Evolutionary conservation across 106 monocot genomes (phyloP), one percentile per base, ranked within the genome.

Genomic region (Dendrobium officinale): DNA sequence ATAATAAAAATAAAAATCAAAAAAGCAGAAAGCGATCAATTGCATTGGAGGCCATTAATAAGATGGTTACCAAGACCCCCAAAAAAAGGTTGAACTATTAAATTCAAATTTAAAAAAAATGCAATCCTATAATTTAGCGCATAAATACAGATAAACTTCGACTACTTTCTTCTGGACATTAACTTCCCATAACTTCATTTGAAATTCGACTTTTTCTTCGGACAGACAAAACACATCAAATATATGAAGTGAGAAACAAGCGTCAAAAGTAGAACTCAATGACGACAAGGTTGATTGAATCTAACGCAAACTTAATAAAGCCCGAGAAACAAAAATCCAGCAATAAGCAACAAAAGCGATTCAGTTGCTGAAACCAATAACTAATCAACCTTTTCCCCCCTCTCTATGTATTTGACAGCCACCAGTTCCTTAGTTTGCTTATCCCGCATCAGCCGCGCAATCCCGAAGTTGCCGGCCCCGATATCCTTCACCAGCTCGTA

Each of bases 401-500:
- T 77, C 84, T 92, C 95, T 81, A 95, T 95, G 76, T 92, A 95
- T 81, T 95, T 95, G 61, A 95, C 95, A 77, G 95, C 95, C 31
- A 95, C 95, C 58, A 92, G 92, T 81, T 92, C 95, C 79, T 49
- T 78, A 72, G 86, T 90, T 83, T 86, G 87, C 86, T 90, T 92
- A 81, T 95, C 92, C 76, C 95, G 80, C 95, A 92, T 92, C 77
- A 95, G 80, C 81, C 92, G 84, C 11, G 95, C 95, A 61, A 95
- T 84, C 31, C 95, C 95, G 75, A 95, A 95, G 77, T 95, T 95
- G 41, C 95, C 95, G 9, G 95, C 90, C 17, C 92, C 95, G 77
- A 95, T 95, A 75, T 95, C 95, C 79, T 78, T 80, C 80, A 95
- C 95, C 27, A 92, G 87, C 81, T 95, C 95, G 87, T 95, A 95